Percentiles rank a stretch among this genome's conserved stretches.
phyloP scores from a whole-genome alignment of 805 yeast genomes.

The Metschnikowia dekortorum region DNA sequence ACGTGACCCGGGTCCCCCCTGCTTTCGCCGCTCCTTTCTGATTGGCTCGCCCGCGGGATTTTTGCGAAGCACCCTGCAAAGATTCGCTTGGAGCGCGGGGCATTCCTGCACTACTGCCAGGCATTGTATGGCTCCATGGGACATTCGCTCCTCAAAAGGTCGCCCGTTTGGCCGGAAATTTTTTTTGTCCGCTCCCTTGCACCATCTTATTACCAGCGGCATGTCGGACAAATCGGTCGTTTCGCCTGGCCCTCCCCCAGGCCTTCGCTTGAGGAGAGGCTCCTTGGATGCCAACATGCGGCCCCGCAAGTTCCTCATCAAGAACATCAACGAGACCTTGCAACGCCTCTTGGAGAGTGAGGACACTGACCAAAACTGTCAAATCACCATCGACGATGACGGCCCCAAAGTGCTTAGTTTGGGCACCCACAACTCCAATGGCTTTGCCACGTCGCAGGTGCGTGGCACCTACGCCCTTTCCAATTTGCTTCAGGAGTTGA shows the following conservation, averaged over 20 bases:
- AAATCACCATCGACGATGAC: constrained; percentile 79
- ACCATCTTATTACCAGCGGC: background rate
- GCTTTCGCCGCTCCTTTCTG: background rate
- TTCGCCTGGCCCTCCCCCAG: background rate
- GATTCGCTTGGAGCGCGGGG: background rate
- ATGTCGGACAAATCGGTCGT: background rate
- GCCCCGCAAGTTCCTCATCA: constrained; percentile 59
- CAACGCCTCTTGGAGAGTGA: constrained; percentile 65
- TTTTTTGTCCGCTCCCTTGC: background rate
- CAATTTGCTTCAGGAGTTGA: constrained; percentile 80
- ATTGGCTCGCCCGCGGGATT: background rate
- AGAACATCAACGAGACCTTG: constrained; percentile 70
- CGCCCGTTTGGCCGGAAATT: background rate
- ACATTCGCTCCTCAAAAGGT: background rate
- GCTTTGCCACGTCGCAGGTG: constrained; percentile 60
- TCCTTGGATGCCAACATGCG: constrained; percentile 4
- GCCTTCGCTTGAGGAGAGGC: constrained; percentile 1
- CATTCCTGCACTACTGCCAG: background rate
- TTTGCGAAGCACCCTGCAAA: background rate
- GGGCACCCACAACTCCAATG: constrained; percentile 83
- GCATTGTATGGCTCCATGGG: background rate
- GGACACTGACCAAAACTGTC: constrained; percentile 81
- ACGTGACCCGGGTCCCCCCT: too few species aligned
- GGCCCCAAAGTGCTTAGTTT: constrained; percentile 79
- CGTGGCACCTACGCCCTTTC: constrained; percentile 89